Base-by-base conservation (phyloP, 495 filamentous ascomycete genomes). In the Penicillium manginii region DNA sequence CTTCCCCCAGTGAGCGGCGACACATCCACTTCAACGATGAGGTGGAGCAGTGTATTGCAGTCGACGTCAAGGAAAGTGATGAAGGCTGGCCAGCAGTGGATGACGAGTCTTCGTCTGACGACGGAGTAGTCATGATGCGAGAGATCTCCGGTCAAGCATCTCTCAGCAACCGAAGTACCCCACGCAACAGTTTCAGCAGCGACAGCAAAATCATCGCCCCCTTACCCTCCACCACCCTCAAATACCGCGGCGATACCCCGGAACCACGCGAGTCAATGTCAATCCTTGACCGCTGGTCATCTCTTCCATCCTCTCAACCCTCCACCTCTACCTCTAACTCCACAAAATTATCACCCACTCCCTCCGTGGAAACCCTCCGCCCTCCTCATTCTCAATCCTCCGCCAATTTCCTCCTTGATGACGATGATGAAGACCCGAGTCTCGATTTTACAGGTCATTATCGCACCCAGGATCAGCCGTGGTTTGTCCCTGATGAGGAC, bases 11-110 rank as follows among this genome's bases (percentile, higher is more conserved):
- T 52, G 90, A 89, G 64, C 82, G 80, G 56, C 91, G 88, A 43
- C 94, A 96, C 68, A 98, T 98, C 50, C 91, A 96, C 69, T 98
- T 98, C 75, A 94, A 97, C 71, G 88, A 97, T 67, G 90, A 91
- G 73, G 94, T 98, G 11, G 86, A 91, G 65, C 93, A 98, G 68
- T 97, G 92, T 66, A 97, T 97, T 52, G 94, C 94, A 4, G 88
- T 98, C 22, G 92, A 98, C 23, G 80, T 84, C 53, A 92, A 94
- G 65, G 86, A 84, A 15, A 86, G 86, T 6, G 86, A 87, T 8
- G 89, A 91, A 14, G 72, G 73, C 19, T 73, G 71, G 60, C 76
- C 75, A 52, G 72, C 65, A 43, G 77, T 81, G 21, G 78, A 80
- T 18, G 83, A 85, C 19, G 87, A 89, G 45, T 85, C 83, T 50